A percentile compares a stretch with the other conserved stretches of the same genome.
These are phyloP conservation scores for Trichophyton schoenleinii DNA, from an alignment of 2,329 filamentous ascomycete species.

Conservation along the genomic window DNA sequence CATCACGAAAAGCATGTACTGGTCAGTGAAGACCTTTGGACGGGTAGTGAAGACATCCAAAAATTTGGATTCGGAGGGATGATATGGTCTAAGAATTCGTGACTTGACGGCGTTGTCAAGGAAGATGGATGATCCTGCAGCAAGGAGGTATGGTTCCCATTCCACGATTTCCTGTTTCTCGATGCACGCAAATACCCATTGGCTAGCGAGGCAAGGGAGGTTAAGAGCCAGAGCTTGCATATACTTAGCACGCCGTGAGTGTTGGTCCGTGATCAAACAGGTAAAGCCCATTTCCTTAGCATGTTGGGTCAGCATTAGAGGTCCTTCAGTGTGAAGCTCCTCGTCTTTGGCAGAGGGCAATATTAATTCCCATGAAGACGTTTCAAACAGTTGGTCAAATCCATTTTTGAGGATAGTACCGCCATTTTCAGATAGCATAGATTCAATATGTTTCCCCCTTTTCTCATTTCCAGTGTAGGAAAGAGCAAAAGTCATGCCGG, in stretches of 20 bases:
- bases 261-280: conserved; percentile 71
- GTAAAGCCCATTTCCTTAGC: conserved; percentile 57
- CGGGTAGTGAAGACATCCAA: conserved; percentile 45
- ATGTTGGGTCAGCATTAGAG: conserved; percentile 43
- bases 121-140: conserved; percentile 66
- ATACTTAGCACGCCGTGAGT: conserved; percentile 80
- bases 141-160: conserved; percentile 73
- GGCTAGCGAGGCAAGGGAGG: conserved; percentile 68
- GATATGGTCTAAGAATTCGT: conserved; percentile 51
- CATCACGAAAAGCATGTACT: conserved; percentile 61
- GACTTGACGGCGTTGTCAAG: conserved; percentile 68
- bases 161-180: conserved; percentile 49
- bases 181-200: conserved; percentile 68
- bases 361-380: conserved; percentile 6
- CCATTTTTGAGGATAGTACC: conserved; percentile 60
- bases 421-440: conserved; percentile 56
- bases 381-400: conserved; percentile 69
- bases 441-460: conserved; percentile 46
- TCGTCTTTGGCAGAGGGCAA: conserved; percentile 7
- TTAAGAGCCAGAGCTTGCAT: conserved; percentile 88
- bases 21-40: conserved; percentile 50
- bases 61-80: conserved; percentile 45
- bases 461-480: conserved; percentile 52
- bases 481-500: conserved; percentile 76
- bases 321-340: not conserved